Percentiles rank a stretch among this genome's conserved stretches.
phyloP scores from a whole-genome alignment of 352 stramenopile species.

The Halophytophthora polymorphica region DNA sequence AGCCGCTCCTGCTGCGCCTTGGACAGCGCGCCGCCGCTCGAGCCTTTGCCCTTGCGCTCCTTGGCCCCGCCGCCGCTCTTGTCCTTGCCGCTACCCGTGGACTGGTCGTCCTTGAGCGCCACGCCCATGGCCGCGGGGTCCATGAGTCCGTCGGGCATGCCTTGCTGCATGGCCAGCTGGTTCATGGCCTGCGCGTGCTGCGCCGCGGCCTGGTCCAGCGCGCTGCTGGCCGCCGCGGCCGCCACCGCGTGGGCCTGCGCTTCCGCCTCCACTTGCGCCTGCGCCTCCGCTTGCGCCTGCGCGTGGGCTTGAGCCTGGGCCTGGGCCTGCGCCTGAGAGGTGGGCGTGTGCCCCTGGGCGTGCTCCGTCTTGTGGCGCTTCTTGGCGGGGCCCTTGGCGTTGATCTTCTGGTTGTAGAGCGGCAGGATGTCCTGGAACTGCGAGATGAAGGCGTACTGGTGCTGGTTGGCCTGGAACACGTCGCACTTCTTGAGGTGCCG shows the following conservation, averaged over 20 bases:
- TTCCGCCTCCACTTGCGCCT: slow-evolving; percentile 18
- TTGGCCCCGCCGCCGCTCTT: slow-evolving; percentile 14
- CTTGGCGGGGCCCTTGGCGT: slow-evolving; percentile 55
- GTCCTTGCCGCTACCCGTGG: slow-evolving; percentile 30
- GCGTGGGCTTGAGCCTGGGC: slow-evolving; percentile 8
- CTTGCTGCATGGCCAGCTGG: slow-evolving; percentile 73
- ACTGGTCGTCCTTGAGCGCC: slow-evolving; percentile 45
- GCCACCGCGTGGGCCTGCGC: slow-evolving; percentile 14
- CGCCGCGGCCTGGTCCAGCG: slow-evolving; percentile 45
- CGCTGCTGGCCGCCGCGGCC: slow-evolving; percentile 17
- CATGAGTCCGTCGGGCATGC: slow-evolving; percentile 64
- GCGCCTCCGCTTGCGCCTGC: slow-evolving; percentile 5
- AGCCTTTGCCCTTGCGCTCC: slow-evolving; percentile 43
- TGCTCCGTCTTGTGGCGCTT: slow-evolving; percentile 54
- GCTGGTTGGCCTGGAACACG: slow-evolving; percentile 77
- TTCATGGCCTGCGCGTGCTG: slow-evolving; percentile 60
- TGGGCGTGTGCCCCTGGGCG: not conserved
- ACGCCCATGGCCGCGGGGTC: slow-evolving; percentile 48
- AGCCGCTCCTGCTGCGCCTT: slow-evolving; percentile 70
- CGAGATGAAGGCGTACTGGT: slow-evolving; percentile 76
- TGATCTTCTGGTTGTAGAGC: slow-evolving; percentile 84
- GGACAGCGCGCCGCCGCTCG: slow-evolving; percentile 31
- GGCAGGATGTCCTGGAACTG: slow-evolving; percentile 80
- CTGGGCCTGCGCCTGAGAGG: slow-evolving; percentile 2
- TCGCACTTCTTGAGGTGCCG: slow-evolving; percentile 79